Evolutionary conservation across 805 yeast species (phyloP).

Genomic region (Myxozyma melibiosi): DNA sequence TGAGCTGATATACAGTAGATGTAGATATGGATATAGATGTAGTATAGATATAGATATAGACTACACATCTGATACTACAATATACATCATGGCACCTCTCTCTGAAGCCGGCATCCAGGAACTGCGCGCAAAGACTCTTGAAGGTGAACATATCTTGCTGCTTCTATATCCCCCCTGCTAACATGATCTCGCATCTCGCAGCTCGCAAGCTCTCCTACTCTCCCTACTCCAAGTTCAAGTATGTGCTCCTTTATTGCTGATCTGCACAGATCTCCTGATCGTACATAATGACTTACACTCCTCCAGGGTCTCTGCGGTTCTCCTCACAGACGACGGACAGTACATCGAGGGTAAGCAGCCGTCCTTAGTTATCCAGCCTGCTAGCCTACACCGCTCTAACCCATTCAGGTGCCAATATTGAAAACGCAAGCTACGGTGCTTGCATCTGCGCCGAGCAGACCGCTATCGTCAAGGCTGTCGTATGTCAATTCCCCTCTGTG

Average conservation of each 20-base stretch:
- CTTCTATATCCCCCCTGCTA: background rate
- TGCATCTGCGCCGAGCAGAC: conserved; percentile 77
- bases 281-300: background rate
- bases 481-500: conserved; percentile 32
- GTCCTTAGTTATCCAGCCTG: background rate
- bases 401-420: conserved; percentile 78
- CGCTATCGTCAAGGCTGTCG: conserved; percentile 60
- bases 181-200: conserved; percentile 11
- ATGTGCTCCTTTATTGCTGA: background rate
- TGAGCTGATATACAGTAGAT: no score
- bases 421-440: conserved; percentile 88
- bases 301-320: conserved; percentile 73
- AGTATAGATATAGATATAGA: background rate
- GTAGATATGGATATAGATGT: background rate
- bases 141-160: conserved; percentile 6
- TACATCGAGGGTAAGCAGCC: conserved; percentile 40
- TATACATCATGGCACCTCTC: background rate
- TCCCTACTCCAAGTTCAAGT: conserved; percentile 69
- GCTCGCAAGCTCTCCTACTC: conserved; percentile 61
- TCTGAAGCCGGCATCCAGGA: conserved; percentile 2
- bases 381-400: background rate
- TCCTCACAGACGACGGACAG: conserved; percentile 56
- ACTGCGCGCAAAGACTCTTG: conserved; percentile 19
- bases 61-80: no score
- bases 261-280: background rate